Percentiles rank a stretch among this genome's conserved stretches.
Evolutionary conservation across 2,329 filamentous ascomycete genomes (phyloP).

Genomic region (Epicoccum sorghinum): DNA sequence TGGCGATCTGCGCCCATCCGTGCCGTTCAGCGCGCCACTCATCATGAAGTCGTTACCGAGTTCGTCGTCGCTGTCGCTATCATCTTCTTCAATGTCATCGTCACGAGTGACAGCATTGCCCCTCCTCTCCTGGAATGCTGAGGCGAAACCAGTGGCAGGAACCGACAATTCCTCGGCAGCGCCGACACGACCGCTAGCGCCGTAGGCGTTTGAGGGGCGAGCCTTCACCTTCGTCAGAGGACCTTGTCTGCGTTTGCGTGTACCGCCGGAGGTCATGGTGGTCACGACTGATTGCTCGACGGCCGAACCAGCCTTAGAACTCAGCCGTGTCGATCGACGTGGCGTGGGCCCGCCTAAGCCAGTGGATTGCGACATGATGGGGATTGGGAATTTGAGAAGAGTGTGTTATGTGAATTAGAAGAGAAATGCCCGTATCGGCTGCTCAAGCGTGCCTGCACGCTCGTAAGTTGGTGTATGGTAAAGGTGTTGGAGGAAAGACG

Average conservation of each 20-base stretch:
- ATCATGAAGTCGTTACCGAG: constrained; percentile 20
- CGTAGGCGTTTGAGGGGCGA: constrained; percentile 46
- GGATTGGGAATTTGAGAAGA: not conserved
- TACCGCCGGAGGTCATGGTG: constrained; percentile 21
- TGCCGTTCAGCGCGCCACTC: constrained; percentile 19
- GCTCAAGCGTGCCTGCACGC: not conserved
- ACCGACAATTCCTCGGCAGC: constrained; percentile 37
- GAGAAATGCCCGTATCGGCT: not conserved
- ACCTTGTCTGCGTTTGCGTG: constrained; percentile 28
- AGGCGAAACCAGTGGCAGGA: constrained; percentile 37
- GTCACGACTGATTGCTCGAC: constrained; percentile 33
- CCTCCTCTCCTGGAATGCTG: constrained; percentile 41
- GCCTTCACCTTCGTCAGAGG: constrained; percentile 40
- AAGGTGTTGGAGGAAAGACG: not conserved
- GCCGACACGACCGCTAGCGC: constrained; percentile 41
- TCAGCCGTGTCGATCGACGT: constrained; percentile 39
- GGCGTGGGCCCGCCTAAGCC: constrained; percentile 36
- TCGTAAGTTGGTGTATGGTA: not conserved
- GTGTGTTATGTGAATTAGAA: not conserved
- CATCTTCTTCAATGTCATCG: constrained; percentile 18
- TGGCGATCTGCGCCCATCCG: constrained; percentile 14
- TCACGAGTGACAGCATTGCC: constrained; percentile 34
- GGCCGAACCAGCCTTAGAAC: constrained; percentile 34
- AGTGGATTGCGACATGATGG: constrained; percentile 32
- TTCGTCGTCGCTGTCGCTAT: constrained; percentile 23